phyloP scores from a whole-genome alignment of 1,139 yeast genomes.

The Debaryomycetaceae sp. region DNA sequence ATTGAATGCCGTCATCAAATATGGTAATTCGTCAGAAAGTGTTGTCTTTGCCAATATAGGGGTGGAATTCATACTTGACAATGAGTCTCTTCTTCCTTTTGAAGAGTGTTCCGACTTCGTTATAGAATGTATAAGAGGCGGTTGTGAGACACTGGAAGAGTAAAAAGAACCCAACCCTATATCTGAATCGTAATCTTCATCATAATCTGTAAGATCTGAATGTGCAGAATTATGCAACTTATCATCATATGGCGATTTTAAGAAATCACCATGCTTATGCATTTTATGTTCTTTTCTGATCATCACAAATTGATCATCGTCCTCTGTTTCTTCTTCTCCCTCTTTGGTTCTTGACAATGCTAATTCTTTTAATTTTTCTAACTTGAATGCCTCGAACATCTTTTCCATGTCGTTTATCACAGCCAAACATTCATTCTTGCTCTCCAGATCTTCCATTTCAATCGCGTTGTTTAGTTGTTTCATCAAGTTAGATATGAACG shows the following conservation, averaged over 20 bases:
- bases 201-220: conserved; percentile 6
- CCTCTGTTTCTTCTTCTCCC: conserved; percentile 1
- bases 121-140: conserved; percentile 44
- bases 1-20: conserved; percentile 55
- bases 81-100: conserved; percentile 22
- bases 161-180: conserved; percentile 25
- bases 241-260: neutral
- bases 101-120: conserved; percentile 22
- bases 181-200: conserved; percentile 24
- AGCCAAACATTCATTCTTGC: conserved; percentile 56
- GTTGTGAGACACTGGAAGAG: conserved; percentile 21
- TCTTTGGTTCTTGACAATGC: conserved; percentile 3
- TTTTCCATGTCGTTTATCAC: conserved; percentile 60
- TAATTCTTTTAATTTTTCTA: conserved; percentile 29
- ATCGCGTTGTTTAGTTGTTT: conserved; percentile 52
- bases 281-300: conserved; percentile 4
- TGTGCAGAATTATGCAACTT: neutral
- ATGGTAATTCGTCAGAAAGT: conserved; percentile 54
- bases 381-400: conserved; percentile 53
- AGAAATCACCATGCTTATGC: conserved; percentile 1
- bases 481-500: conserved; percentile 49
- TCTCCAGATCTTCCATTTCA: conserved; percentile 45
- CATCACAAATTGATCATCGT: neutral
- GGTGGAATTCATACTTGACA: conserved; percentile 27
- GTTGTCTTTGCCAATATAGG: conserved; percentile 42